Conservation (phyloP, 2,329 filamentous ascomycete species). For the Plectosphaerella sp. region DNA sequence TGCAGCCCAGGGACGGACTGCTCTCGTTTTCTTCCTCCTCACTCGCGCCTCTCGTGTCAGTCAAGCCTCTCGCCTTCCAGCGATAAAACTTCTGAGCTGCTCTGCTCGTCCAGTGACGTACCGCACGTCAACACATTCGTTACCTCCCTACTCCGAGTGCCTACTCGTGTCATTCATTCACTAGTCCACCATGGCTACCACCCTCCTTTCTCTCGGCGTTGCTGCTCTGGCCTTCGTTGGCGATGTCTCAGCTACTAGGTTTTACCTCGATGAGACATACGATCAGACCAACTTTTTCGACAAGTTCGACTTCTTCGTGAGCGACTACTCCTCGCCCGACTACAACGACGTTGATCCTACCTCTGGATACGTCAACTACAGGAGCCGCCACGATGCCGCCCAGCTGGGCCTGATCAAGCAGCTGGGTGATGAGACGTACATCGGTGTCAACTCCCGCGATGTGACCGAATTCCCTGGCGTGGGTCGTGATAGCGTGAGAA, state of each 20-base stretch:
- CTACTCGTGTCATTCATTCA: background rate
- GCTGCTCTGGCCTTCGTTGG: conserved; percentile 30
- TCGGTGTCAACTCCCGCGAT: conserved; percentile 30
- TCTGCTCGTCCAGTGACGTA: conserved; percentile 38
- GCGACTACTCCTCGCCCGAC: conserved; percentile 11
- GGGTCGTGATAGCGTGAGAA: conserved; percentile 54
- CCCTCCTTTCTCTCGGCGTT: conserved; percentile 32
- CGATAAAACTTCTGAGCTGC: conserved; percentile 21
- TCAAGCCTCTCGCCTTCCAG: conserved; percentile 12
- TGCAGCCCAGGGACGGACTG: background rate
- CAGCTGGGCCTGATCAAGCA: conserved; percentile 27
- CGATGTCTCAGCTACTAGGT: conserved; percentile 23
- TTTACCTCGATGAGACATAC: conserved; percentile 36
- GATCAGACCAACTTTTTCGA: conserved; percentile 39
- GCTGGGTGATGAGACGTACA: conserved; percentile 26
- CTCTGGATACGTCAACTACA: conserved; percentile 58
- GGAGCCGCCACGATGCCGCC: conserved; percentile 26
- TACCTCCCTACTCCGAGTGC: conserved; percentile 10
- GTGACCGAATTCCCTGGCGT: conserved; percentile 14
- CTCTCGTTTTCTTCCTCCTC: background rate
- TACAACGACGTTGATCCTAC: conserved; percentile 49
- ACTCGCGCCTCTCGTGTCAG: conserved; percentile 6
- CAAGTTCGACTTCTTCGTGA: conserved; percentile 39
- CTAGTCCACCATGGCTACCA: conserved; percentile 32
- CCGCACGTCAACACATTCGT: conserved; percentile 38